Evolutionary conservation across 805 yeast genomes (phyloP), one percentile per base, ranked within the genome.

Genomic region (Kregervanrija pseudodelftensis): DNA sequence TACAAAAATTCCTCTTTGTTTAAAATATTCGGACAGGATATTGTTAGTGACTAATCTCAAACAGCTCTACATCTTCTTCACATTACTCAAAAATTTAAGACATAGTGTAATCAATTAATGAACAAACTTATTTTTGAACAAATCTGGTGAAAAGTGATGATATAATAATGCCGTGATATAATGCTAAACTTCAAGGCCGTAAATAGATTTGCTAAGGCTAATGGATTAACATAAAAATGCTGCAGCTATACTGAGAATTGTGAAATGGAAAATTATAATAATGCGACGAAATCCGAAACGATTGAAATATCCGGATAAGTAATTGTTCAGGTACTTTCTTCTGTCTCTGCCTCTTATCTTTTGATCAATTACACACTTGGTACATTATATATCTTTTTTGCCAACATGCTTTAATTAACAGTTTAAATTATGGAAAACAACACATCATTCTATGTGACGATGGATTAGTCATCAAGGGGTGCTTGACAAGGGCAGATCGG

Each of bases 91-190:
- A 33, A 79, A 81, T 49, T 79, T 85, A 0, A 70, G 30, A 73
- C 70, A 40, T 90, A 89, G 54, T 93, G 81, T 61, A 96, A 91
- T 54, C 75, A 80, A 40, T 73, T 93, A 44, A 85, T 85, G 55
- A 77, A 77, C 39, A 74, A 93, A 79, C 79, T 39, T 98, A 98
- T 0, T 93, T 90, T 58, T 65, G 91, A 43, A 89, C 85, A 49
- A 82, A 81, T 43, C 91, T 86, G 66, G 75, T 73, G 4, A 72
- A 68, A 41, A 59, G 71, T 22, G 76, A 73, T 50, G 70, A 70
- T 49, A 63, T 61, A 63, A 7, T 76, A 64, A 17, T 66, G 65
- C 32, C 78, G 64, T 8, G 69, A 72, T 44, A 74, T 77, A 11
- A 61, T 73, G 57, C 76, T 66, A 64, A 69, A 50, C 74, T 76